These are phyloP conservation scores for Globisporangium orthogonon DNA, from an alignment of 352 stramenopile species.

Conservation along the genomic window DNA sequence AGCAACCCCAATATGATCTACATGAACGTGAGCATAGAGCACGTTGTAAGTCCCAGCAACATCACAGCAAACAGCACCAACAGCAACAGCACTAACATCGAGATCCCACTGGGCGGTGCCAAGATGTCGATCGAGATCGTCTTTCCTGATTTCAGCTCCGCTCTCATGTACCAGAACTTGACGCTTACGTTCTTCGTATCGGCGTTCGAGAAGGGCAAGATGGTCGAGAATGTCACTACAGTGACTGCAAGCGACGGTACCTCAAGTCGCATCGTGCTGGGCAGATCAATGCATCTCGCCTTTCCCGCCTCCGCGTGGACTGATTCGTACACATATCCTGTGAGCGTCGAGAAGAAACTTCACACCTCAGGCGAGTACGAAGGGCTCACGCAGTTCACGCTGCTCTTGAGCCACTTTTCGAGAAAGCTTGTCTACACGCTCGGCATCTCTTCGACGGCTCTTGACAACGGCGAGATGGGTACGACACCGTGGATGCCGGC, in stretches of 20 bases:
- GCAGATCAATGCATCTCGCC: slow-evolving; percentile 13
- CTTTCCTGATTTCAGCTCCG: neutral
- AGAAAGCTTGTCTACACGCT: neutral
- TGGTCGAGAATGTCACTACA: slow-evolving; percentile 4
- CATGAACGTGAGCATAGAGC: neutral
- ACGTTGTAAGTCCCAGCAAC: neutral
- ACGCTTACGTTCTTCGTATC: slow-evolving; percentile 15
- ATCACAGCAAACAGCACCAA: neutral
- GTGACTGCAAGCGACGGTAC: neutral
- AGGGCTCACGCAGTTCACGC: slow-evolving; percentile 13
- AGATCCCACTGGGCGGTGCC: neutral
- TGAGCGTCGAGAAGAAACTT: neutral
- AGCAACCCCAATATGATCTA: neutral
- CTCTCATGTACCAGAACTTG: neutral
- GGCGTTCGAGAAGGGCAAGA: slow-evolving; percentile 7
- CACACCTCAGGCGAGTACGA: slow-evolving; percentile 11
- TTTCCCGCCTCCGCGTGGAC: neutral
- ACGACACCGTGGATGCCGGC: neutral
- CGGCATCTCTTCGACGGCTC: slow-evolving; percentile 5
- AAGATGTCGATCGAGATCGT: neutral
- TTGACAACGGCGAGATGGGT: neutral
- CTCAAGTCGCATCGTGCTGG: slow-evolving; percentile 1
- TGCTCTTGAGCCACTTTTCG: neutral
- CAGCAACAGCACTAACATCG: neutral
- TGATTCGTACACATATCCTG: neutral